Base-by-base conservation (phyloP, 1,284 basidiomycete genomes). In the Agaricales sp. region DNA sequence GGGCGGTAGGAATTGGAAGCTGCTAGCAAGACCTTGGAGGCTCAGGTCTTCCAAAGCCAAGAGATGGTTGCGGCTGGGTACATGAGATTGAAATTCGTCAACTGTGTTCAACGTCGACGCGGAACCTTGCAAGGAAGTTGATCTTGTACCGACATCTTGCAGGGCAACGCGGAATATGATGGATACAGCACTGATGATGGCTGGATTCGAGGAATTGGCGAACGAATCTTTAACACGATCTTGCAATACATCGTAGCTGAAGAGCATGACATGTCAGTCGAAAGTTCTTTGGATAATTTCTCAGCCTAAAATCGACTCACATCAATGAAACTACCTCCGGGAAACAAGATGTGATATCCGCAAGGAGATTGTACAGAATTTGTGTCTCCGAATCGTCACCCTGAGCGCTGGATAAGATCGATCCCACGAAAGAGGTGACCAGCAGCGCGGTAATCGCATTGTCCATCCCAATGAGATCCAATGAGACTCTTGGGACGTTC, bases 361-460 rank as follows among this genome's bases (percentile, higher is more conserved):
- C 78, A 24, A 95, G 70, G 26, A 93, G 64, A 44, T 74, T 74
- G 61, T 87, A 92, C 44, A 93, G 63, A 48, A 93, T 83, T 57
- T 91, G 80, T 13, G 83, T 82, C 66, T 95, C 92, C 1, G 74
- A 70, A 55, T 88, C 86, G 58, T 92, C 87, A 2, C 84, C 82
- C 61, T 88, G 83, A 0, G 87, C 83, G n/a, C 78, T 83, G 38
- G 71, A 70, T 30, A 93, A 71, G 65, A 93, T 87, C 1, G 86
- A 81, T 1, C 80, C 80, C 26, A 84, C 70, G 59, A 93, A 86
- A 0, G 89, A 86, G 38, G 82, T 76, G 2, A 82, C 71, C 16
- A 93, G 72, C 13, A 94, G 67, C 0, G 89, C 88, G 2, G 75
- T 79, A 21, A 73, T 77, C 47, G 68, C 65, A 57, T 92, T 85